phyloP scores from a whole-genome alignment of 768 basidiomycete genomes.

The Lepiota venenata region DNA sequence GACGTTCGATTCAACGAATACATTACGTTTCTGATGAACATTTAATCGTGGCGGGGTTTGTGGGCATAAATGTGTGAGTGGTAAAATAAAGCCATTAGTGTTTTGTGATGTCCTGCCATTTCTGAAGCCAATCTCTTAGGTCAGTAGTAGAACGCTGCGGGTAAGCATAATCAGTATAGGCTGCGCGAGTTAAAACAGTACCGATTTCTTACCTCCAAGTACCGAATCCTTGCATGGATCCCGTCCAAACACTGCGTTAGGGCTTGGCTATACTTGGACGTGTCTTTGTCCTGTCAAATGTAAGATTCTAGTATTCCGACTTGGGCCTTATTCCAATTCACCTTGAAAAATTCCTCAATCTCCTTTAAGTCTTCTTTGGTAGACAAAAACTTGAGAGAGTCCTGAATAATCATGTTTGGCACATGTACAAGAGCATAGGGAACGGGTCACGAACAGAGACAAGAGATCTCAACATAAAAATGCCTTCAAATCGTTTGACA shows the following conservation, averaged over 20 bases:
- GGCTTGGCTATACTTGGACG: constrained; percentile 60
- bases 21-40: not conserved
- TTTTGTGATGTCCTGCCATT: constrained; percentile 26
- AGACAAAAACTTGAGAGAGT: constrained; percentile 46
- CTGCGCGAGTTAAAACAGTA: too few species aligned
- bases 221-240: constrained; percentile 56
- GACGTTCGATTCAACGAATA: too few species aligned
- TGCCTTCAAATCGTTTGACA: constrained; percentile 67
- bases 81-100: not conserved
- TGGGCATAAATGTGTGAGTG: not conserved
- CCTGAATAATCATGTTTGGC: constrained; percentile 17
- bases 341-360: constrained; percentile 74
- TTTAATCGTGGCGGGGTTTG: not conserved
- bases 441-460: constrained; percentile 42
- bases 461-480: constrained; percentile 52
- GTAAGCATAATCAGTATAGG: not conserved
- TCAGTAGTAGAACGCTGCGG: constrained; percentile 57
- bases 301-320: constrained; percentile 19
- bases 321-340: constrained; percentile 23
- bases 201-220: constrained; percentile 47
- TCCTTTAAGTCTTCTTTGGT: constrained; percentile 62
- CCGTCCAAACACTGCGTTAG: constrained; percentile 68
- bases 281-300: constrained; percentile 55
- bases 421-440: not conserved
- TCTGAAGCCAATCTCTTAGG: constrained; percentile 49